phyloP scores from a whole-genome alignment of 2,329 filamentous ascomycete species.

The Didymella glomerata region DNA sequence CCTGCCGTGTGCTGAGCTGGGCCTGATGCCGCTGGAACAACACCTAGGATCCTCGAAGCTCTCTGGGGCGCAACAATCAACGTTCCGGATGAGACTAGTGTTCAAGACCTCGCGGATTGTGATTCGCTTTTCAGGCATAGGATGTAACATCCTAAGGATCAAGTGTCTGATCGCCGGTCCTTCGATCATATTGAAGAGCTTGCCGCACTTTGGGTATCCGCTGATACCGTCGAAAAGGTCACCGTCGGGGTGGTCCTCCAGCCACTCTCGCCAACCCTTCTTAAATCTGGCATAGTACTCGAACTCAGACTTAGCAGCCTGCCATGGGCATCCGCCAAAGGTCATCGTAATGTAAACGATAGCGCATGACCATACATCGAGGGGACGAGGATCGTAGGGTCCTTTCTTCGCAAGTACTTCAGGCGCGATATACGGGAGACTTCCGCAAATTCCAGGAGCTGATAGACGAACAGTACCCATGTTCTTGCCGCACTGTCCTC shows the following conservation, averaged over 20 bases:
- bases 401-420: constrained; percentile 77
- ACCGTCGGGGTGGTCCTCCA: constrained; percentile 63
- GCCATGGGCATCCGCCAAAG: constrained; percentile 78
- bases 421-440: constrained; percentile 85
- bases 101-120: constrained; percentile 73
- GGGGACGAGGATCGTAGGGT: constrained; percentile 75
- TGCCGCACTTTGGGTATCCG: constrained; percentile 71
- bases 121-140: constrained; percentile 74
- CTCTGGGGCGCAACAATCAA: constrained; percentile 82
- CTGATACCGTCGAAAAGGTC: constrained; percentile 61
- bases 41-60: constrained; percentile 70
- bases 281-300: constrained; percentile 70
- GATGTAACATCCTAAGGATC: constrained; percentile 83
- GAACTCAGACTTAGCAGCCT: constrained; percentile 66
- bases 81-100: constrained; percentile 75
- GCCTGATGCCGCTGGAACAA: constrained; percentile 65
- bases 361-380: constrained; percentile 87
- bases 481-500: constrained; percentile 75
- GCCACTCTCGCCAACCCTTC: constrained; percentile 74
- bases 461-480: constrained; percentile 77
- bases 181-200: constrained; percentile 73
- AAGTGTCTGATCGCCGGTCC: constrained; percentile 71
- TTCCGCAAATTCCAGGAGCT: constrained; percentile 82
- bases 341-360: constrained; percentile 83
- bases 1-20: constrained; percentile 42